A percentile compares a stretch with the other conserved stretches of the same genome.
These are phyloP conservation scores for Penicillium pancosmium DNA, from an alignment of 495 filamentous ascomycete genomes.

Conservation along the genomic window DNA sequence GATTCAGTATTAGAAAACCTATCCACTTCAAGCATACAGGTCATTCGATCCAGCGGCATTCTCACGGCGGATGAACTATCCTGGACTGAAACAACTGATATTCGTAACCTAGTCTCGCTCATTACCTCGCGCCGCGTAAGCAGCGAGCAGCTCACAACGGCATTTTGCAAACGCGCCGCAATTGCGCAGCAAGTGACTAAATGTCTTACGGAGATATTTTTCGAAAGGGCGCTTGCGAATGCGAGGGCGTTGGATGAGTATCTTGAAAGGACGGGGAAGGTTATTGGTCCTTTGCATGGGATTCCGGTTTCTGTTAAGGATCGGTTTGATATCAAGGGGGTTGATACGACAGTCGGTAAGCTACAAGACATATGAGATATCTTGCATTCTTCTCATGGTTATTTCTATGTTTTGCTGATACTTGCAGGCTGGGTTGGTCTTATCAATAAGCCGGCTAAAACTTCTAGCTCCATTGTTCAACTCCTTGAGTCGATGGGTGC, in stretches of 20 bases:
- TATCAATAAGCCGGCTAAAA: conserved; percentile 29
- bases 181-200: conserved; percentile 58
- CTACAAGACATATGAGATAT: background rate
- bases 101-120: conserved; percentile 39
- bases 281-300: conserved; percentile 65
- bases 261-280: conserved; percentile 36
- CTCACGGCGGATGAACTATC: conserved; percentile 48
- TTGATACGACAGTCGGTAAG: conserved; percentile 45
- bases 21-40: conserved; percentile 19
- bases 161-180: conserved; percentile 61
- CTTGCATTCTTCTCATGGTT: background rate
- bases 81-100: conserved; percentile 50
- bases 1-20: conserved; percentile 3
- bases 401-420: background rate
- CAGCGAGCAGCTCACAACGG: conserved; percentile 43
- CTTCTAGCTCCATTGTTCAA: conserved; percentile 23
- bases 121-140: conserved; percentile 9
- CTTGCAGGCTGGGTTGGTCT: conserved; percentile 34
- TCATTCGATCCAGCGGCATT: conserved; percentile 32
- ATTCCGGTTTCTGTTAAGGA: conserved; percentile 70
- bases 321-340: conserved; percentile 57
- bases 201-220: conserved; percentile 66
- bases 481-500: conserved; percentile 39
- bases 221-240: conserved; percentile 41
- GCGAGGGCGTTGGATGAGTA: conserved; percentile 45